These are phyloP conservation scores for Coriolopsis trogii DNA, from an alignment of 1,284 basidiomycete genomes.

Conservation along the genomic window DNA sequence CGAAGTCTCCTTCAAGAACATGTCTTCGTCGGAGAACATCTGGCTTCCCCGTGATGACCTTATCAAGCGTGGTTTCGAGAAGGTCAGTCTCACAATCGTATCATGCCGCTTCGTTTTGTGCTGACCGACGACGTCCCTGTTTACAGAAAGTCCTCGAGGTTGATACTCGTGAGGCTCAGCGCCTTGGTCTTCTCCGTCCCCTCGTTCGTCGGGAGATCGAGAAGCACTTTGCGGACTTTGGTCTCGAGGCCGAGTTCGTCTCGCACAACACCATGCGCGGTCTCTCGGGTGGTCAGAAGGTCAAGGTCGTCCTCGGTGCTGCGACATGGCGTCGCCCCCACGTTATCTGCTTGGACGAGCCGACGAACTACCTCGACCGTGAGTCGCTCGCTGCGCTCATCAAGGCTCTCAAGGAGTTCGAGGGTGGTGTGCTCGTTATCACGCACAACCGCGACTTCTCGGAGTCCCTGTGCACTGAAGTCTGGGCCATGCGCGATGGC, in stretches of 20 bases:
- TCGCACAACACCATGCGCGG: constrained; percentile 97
- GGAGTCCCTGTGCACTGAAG: constrained; percentile 90
- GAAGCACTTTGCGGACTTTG: constrained; percentile 96
- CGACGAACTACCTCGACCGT: constrained; percentile 97
- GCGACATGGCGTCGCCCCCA: constrained; percentile 99
- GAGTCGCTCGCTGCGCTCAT: constrained; percentile 97
- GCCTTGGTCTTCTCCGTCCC: constrained; percentile 93
- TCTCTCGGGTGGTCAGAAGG: constrained; percentile 99
- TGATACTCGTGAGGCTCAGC: constrained; percentile 96
- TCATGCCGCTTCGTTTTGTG: not conserved
- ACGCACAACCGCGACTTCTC: constrained; percentile 99
- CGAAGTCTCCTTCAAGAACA: constrained; percentile 91
- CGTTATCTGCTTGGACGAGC: constrained; percentile 97
- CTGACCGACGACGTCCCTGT: not conserved
- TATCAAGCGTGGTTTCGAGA: constrained; percentile 97
- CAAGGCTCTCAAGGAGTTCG: constrained; percentile 94
- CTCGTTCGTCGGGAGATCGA: constrained; percentile 98
- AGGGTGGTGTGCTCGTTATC: constrained; percentile 96
- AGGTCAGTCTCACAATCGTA: constrained; percentile 47
- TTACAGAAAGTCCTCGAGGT: constrained; percentile 89
- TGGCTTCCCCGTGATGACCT: constrained; percentile 97
- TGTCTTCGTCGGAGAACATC: constrained; percentile 94
- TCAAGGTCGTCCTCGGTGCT: constrained; percentile 98
- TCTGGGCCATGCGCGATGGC: constrained; percentile 95
- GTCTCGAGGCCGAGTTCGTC: constrained; percentile 96